Base-by-base conservation (phyloP, 768 basidiomycete genomes). In the Favolaschia claudopus region DNA sequence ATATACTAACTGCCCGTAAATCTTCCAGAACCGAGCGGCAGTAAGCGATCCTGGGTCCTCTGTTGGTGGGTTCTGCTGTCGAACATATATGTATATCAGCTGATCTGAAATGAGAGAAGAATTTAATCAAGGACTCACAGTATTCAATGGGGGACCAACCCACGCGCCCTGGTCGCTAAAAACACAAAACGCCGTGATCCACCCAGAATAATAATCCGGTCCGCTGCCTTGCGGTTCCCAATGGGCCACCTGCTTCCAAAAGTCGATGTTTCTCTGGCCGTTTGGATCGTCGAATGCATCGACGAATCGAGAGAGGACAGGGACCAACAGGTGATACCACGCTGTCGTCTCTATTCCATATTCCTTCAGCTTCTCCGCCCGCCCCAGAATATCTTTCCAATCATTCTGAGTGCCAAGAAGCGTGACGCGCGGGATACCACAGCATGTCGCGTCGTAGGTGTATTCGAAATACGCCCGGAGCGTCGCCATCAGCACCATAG, bases 381-480 rank as follows among this genome's bases (percentile, higher is more conserved):
- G 69, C 7, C 32, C 4, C 7, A 75, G 66, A 12, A 82, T 66
- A 7, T 62, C 61, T 19, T 74, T 54, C 73, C 76, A 82, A 63
- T 83, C 82, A 2, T 62, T 47, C 31, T 69, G 72, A 33, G 69
- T 70, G 1, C 82, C 82, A 45, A 75, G 69, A 29, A 83, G 74
- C 13, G 79, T 81, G 49, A 83, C 72, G 32, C 65, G 72, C 14
- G 82, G 79, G 3, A 82, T 75, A 3, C 83, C 81, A 40, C 81
- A 80, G 15, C 51, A 52, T 7, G 72, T 44, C 8, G 32, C 38
- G 34, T 75, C 67, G 27, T 58, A 69, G 20, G 27, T 28, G 62
- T 76, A 78, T 7, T 64, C 27, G 66, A 82, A 80, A 49, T 74
- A 79, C n/a, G 69, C 54, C 57, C 80, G 76, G 67, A 79, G 60